These are phyloP conservation scores for Penicillium capsulatum DNA, from an alignment of 2,329 filamentous ascomycete genomes.

Conservation along the genomic window DNA sequence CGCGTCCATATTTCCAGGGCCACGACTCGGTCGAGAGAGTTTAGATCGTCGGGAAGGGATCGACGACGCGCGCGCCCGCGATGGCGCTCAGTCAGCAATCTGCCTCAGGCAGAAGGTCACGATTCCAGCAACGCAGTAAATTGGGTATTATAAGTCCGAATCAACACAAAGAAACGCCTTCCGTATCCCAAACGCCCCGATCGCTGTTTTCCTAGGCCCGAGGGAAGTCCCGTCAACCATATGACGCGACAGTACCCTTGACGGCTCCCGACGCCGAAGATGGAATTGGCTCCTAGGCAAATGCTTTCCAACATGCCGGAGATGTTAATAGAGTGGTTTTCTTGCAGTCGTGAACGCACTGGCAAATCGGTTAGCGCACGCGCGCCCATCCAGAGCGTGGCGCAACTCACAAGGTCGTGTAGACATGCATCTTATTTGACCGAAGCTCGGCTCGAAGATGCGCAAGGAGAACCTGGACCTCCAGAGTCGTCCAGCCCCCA, in stretches of 20 bases:
- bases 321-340: conserved; percentile 3
- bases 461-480: conserved; percentile 21
- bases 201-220: too few relatives aligned
- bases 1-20: conserved; percentile 14
- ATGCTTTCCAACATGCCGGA: too few relatives aligned
- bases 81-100: conserved; percentile 1
- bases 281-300: too few relatives aligned
- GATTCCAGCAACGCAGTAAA: too few relatives aligned
- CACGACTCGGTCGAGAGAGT: not conserved
- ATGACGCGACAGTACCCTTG: too few relatives aligned
- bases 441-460: conserved; percentile 22
- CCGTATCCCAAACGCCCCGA: too few relatives aligned
- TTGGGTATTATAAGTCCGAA: too few relatives aligned
- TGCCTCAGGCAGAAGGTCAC: not conserved
- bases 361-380: not conserved
- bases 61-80: not conserved
- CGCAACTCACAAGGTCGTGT: conserved; percentile 23
- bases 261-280: too few relatives aligned
- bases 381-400: too few relatives aligned
- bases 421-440: conserved; percentile 28
- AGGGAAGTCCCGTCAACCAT: too few relatives aligned
- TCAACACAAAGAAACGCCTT: too few relatives aligned
- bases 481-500: conserved; percentile 22
- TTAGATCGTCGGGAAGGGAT: conserved; percentile 7
- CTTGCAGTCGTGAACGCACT: conserved; percentile 8